These are phyloP conservation scores for Amorphotheca resinae DNA, from an alignment of 495 filamentous ascomycete genomes.

Conservation along the genomic window DNA sequence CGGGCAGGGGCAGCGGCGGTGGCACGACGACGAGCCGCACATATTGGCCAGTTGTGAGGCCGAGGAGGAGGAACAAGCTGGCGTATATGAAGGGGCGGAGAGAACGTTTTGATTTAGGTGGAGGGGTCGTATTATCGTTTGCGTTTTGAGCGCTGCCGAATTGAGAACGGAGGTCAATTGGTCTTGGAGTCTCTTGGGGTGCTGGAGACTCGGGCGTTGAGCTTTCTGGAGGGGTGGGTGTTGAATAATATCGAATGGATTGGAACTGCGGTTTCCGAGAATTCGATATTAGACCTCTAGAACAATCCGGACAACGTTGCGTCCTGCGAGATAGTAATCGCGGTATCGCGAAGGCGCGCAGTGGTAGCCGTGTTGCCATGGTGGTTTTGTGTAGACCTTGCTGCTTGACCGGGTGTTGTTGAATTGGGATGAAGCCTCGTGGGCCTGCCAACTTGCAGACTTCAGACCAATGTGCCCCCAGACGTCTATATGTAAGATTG, in stretches of 20 bases:
- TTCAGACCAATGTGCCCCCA: no score
- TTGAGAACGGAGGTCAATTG: conserved; percentile 14
- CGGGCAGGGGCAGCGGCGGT: conserved; percentile 21
- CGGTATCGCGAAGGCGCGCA: not conserved
- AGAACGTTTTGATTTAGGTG: conserved; percentile 13
- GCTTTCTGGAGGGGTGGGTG: conserved; percentile 1
- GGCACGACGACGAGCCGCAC: conserved; percentile 27
- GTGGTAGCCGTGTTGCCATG: no score
- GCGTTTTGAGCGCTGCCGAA: conserved; percentile 3
- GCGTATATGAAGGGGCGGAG: conserved; percentile 18
- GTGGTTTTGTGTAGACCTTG: no score
- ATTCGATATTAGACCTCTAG: no score
- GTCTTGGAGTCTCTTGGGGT: not conserved
- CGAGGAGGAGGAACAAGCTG: conserved; percentile 27
- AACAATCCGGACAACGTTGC: no score
- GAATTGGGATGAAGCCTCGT: no score
- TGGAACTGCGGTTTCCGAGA: no score
- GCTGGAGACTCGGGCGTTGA: not conserved
- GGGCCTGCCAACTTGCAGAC: no score
- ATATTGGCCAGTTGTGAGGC: conserved; percentile 23
- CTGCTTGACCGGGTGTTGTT: no score
- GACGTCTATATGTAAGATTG: no score
- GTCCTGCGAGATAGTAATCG: not conserved
- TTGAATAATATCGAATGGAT: conserved; percentile 4
- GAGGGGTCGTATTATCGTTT: not conserved